phyloP scores from a whole-genome alignment of 768 basidiomycete genomes.

The Tubosaeta brunneosetosa region DNA sequence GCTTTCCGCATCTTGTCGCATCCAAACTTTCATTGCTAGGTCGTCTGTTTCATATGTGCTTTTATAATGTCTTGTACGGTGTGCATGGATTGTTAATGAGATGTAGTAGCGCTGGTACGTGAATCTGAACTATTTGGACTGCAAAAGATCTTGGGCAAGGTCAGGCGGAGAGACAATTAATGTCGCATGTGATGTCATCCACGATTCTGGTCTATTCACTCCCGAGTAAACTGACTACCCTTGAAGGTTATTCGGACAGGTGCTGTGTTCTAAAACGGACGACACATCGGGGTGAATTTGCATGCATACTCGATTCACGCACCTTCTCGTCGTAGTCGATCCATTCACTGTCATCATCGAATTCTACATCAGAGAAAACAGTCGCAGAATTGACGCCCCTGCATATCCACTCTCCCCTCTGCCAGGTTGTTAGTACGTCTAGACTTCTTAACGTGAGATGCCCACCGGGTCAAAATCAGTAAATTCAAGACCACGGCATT shows the following conservation, averaged over 20 bases:
- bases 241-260: conserved; percentile 72
- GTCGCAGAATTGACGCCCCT: conserved; percentile 54
- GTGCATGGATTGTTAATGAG: conserved; percentile 24
- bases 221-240: conserved; percentile 63
- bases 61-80: conserved; percentile 32
- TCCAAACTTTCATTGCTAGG: conserved; percentile 15
- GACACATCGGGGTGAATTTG: not conserved
- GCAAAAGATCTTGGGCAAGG: not conserved
- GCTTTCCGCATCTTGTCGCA: conserved; percentile 19
- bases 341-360: conserved; percentile 50
- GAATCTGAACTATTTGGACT: conserved; percentile 17
- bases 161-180: not conserved
- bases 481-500: conserved; percentile 87
- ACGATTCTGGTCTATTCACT: conserved; percentile 30
- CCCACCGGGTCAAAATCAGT: conserved; percentile 71
- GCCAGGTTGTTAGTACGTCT: not conserved
- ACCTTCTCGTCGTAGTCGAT: conserved; percentile 92
- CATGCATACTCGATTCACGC: not conserved
- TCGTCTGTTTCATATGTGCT: conserved; percentile 30
- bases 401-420: conserved; percentile 76
- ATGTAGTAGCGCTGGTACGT: conserved; percentile 31
- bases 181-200: not conserved
- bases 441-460: not conserved
- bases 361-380: conserved; percentile 60
- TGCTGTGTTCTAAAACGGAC: conserved; percentile 41